Evolutionary conservation across 208 protist species (phyloP).

Genomic region (Leishmania mexicana): DNA sequence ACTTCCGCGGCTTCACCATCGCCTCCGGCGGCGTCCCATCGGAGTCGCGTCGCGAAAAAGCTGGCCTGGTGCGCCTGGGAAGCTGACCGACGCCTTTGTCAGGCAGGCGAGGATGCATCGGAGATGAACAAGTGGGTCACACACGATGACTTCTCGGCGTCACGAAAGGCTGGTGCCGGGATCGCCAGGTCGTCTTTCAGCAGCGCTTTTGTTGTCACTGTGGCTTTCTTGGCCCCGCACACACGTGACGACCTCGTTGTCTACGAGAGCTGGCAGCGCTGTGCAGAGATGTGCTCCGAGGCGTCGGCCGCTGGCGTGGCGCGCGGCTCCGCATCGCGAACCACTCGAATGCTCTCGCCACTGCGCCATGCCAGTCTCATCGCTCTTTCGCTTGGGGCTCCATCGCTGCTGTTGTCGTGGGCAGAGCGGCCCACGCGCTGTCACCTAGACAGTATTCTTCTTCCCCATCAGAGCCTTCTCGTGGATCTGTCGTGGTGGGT

Average conservation of each 20-base stretch:
- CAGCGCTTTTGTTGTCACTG: conserved; percentile 23
- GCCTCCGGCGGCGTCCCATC: neutral
- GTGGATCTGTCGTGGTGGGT: conserved; percentile 67
- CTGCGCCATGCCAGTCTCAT: conserved; percentile 21
- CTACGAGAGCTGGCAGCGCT: conserved; percentile 44
- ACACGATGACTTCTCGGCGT: neutral
- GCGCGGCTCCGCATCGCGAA: neutral
- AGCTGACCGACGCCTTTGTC: conserved; percentile 30
- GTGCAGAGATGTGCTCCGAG: conserved; percentile 27
- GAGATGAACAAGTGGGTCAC: conserved; percentile 30
- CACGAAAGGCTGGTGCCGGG: neutral
- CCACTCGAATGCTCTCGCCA: conserved; percentile 25
- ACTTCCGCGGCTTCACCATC: neutral
- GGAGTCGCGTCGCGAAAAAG: conserved; percentile 13
- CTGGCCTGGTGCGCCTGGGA: conserved; percentile 33
- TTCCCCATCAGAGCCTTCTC: conserved; percentile 62
- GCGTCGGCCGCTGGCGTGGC: neutral
- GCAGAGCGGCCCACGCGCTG: conserved; percentile 15
- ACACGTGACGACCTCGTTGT: conserved; percentile 36
- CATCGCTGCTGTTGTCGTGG: conserved; percentile 37
- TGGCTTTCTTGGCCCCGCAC: conserved; percentile 37
- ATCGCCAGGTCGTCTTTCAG: neutral
- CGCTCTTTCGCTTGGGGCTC: conserved; percentile 28
- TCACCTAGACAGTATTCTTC: conserved; percentile 34
- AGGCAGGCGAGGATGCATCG: conserved; percentile 31